phyloP scores from a whole-genome alignment of 202 grass and related monocot species.

The Musa balbisiana region DNA sequence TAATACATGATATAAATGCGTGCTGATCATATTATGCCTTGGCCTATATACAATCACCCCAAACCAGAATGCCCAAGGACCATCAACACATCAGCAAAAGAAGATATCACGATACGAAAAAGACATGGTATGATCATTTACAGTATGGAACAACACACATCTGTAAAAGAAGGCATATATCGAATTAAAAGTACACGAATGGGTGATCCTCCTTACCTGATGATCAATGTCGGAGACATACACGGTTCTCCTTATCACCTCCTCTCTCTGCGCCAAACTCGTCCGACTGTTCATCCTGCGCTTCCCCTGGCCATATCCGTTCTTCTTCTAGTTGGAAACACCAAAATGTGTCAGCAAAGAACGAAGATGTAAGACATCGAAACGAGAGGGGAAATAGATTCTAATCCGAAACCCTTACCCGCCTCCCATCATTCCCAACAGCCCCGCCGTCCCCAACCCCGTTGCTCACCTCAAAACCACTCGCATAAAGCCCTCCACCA shows the following conservation, averaged over 20 bases:
- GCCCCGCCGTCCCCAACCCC: constrained; percentile 38
- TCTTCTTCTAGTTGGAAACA: constrained; percentile 40
- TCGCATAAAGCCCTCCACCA: constrained; percentile 27
- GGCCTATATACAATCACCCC: too few species aligned
- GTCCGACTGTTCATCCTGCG: constrained; percentile 79
- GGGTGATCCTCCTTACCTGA: constrained; percentile 40
- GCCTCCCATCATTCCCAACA: constrained; percentile 32
- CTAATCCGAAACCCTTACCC: constrained; percentile 39
- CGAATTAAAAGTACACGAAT: neutral
- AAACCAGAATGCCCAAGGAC: too few species aligned
- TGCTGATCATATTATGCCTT: too few species aligned
- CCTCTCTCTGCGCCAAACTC: constrained; percentile 74
- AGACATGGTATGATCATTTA: neutral
- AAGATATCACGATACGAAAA: neutral
- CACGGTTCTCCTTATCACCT: constrained; percentile 78
- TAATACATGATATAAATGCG: too few species aligned
- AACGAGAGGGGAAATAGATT: neutral
- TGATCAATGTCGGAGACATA: constrained; percentile 98
- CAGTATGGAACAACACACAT: neutral
- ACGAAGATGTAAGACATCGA: neutral
- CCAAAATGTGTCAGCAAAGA: constrained; percentile 2
- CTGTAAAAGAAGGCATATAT: neutral
- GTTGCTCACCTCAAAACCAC: constrained; percentile 25
- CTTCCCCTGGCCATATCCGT: constrained; percentile 45
- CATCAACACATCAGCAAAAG: neutral